These are phyloP conservation scores for Pezicula radicicola DNA, from an alignment of 2,329 filamentous ascomycete genomes.

Conservation along the genomic window DNA sequence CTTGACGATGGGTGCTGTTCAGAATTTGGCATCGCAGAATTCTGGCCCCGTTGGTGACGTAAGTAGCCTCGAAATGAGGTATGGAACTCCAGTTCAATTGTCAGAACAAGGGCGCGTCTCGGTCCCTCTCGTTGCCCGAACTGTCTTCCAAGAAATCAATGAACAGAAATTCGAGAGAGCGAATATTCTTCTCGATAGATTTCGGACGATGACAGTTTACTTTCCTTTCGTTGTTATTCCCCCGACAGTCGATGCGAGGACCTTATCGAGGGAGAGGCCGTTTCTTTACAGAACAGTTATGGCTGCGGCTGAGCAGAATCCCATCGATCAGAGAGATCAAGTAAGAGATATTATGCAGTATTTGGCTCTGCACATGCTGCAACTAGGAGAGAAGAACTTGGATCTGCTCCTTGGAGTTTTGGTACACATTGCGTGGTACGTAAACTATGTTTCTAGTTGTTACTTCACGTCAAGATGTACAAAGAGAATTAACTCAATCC, in stretches of 20 bases:
- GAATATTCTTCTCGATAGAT: conserved; percentile 10
- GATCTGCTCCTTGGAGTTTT: conserved; percentile 13
- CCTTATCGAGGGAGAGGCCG: conserved; percentile 11
- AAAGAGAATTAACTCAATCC: neutral
- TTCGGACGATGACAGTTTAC: conserved; percentile 12
- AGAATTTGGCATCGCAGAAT: neutral
- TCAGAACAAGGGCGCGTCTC: neutral
- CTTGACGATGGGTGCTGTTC: neutral
- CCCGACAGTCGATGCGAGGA: conserved; percentile 1
- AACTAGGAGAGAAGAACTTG: conserved; percentile 12
- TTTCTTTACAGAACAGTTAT: conserved; percentile 16
- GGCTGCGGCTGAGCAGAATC: conserved; percentile 9
- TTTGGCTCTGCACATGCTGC: conserved; percentile 10
- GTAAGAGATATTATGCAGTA: conserved; percentile 11
- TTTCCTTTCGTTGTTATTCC: conserved; percentile 20
- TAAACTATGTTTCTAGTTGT: neutral
- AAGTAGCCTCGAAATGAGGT: neutral
- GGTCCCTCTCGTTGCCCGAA: neutral
- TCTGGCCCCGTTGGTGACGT: neutral
- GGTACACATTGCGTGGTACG: conserved; percentile 14
- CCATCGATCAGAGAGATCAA: conserved; percentile 4
- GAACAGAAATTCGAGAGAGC: conserved; percentile 3
- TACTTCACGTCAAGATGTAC: neutral
- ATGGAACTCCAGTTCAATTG: neutral
- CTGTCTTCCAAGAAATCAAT: neutral